Percentiles rank a stretch among this genome's conserved stretches.
These are phyloP conservation scores for Barnettozyma pratensis DNA, from an alignment of 805 yeast genomes.

Conservation along the genomic window DNA sequence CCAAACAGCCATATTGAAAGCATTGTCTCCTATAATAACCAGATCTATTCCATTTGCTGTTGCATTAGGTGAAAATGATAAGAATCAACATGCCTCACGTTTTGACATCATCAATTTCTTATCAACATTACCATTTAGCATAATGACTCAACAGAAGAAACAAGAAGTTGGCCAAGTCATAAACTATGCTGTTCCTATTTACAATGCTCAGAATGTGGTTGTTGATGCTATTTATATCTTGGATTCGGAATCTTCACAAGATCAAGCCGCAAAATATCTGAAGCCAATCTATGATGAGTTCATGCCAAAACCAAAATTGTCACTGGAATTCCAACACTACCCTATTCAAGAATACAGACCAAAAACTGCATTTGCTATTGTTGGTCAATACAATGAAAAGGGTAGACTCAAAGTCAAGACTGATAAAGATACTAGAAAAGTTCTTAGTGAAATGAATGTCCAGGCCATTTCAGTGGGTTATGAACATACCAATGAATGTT, in stretches of 20 bases:
- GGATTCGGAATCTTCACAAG: slow-evolving; percentile 38
- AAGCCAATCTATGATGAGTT: slow-evolving; percentile 23
- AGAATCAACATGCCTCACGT: slow-evolving; percentile 42
- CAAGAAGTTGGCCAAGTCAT: slow-evolving; percentile 44
- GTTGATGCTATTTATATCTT: slow-evolving; percentile 39
- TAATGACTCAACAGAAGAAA: slow-evolving; percentile 19
- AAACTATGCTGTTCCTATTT: slow-evolving; percentile 42
- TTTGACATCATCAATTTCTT: slow-evolving; percentile 40
- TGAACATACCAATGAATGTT: slow-evolving; percentile 66
- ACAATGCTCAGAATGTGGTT: slow-evolving; percentile 21
- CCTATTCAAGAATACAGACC: slow-evolving; percentile 59
- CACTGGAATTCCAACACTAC: slow-evolving; percentile 63
- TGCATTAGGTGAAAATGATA: slow-evolving; percentile 58
- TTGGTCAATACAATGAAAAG: slow-evolving; percentile 32
- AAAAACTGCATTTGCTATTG: slow-evolving; percentile 30
- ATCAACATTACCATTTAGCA: slow-evolving; percentile 45
- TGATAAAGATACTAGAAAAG: slow-evolving; percentile 37
- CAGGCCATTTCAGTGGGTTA: slow-evolving; percentile 59
- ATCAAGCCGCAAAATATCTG: slow-evolving; percentile 28
- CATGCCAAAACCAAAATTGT: slow-evolving; percentile 27
- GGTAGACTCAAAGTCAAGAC: slow-evolving; percentile 32
- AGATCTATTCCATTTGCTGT: slow-evolving; percentile 56
- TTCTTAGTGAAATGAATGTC: slow-evolving; percentile 41
- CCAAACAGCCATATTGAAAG: slow-evolving; percentile 56
- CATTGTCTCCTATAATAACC: slow-evolving; percentile 48